Evolutionary conservation across 495 filamentous ascomycete species (phyloP), one percentile per base, ranked within the genome.

Genomic region (Lepraria neglecta): DNA sequence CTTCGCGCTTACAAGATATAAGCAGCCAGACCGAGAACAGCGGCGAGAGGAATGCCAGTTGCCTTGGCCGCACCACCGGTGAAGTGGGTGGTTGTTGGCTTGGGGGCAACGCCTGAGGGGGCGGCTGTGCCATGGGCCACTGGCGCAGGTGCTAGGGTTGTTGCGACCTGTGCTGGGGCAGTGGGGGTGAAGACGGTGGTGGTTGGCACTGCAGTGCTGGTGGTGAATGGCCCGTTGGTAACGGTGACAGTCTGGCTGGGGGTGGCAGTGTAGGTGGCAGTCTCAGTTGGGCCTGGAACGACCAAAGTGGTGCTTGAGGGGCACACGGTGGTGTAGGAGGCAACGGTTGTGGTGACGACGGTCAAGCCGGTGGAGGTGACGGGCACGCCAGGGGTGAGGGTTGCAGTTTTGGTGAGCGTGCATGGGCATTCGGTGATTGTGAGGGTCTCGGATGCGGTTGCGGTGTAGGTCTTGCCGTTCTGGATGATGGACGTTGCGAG

Each of bases 381-480:
- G 38, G 65, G 61, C 1, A 64, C 65, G 28, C 61, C 65, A n/a
- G 65, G 65, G 1, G 65, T 64, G 50, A 58, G 40, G 14, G 47
- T 40, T 1, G 61, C 56, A 4, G 46, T 55, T 59, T 63, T 66
- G 61, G 69, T 69, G 53, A 64, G 62, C 1, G 69, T 68, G 68
- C 69, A 71, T 6, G 69, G 69, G 69, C 69, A 71, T 56, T 68
- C 65, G 31, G 60, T 53, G 28, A 62, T 44, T 28, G 64, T 66
- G 47, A 66, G 53, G 48, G 64, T 66, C 28, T 63, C 30, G 3
- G 40, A 47, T 75, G 82, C 81, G 68, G 87, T 87, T 75, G 90
- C 82, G 71, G 84, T 90, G 87, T 90, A 88, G 77, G 89, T 92
- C 60, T 79, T 74, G 75, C 75, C 77, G 73, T 81, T 82, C 77